Evolutionary conservation across 306 rosid genomes (phyloP).

Genomic region (Purshia tridentata): DNA sequence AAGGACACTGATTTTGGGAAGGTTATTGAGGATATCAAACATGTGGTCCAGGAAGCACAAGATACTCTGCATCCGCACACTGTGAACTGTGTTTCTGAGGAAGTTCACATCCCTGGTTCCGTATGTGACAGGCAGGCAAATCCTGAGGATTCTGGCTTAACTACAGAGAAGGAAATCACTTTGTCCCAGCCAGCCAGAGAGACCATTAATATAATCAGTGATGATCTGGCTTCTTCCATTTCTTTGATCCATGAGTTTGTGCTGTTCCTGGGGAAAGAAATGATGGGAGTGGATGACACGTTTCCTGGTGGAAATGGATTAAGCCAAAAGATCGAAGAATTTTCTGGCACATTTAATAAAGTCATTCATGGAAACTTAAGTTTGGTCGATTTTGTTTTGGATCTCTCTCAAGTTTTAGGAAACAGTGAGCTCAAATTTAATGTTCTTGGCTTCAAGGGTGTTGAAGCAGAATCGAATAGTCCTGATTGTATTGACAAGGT

Average conservation of each 20-base stretch:
- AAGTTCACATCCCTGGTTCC: slow-evolving; percentile 47
- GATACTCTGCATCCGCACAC: slow-evolving; percentile 43
- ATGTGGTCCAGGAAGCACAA: slow-evolving; percentile 62
- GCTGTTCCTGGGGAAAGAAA: slow-evolving; percentile 67
- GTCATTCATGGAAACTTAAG: slow-evolving; percentile 47
- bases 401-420: slow-evolving; percentile 70
- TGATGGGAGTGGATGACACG: slow-evolving; percentile 54
- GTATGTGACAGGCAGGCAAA: slow-evolving; percentile 57
- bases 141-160: slow-evolving; percentile 68
- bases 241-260: slow-evolving; percentile 79
- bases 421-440: slow-evolving; percentile 69
- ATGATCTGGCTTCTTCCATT: slow-evolving; percentile 73
- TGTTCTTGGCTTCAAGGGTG: slow-evolving; percentile 65
- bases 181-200: slow-evolving; percentile 45
- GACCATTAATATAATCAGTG: slow-evolving; percentile 35
- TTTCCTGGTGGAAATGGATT: slow-evolving; percentile 55
- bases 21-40: slow-evolving; percentile 72
- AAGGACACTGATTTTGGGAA: slow-evolving; percentile 68
- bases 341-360: slow-evolving; percentile 58
- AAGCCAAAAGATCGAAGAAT: slow-evolving; percentile 65
- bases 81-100: slow-evolving; percentile 40
- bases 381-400: slow-evolving; percentile 70
- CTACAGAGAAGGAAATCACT: slow-evolving; percentile 46
- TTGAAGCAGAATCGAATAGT: slow-evolving; percentile 63
- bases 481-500: slow-evolving; percentile 98